A percentile compares a stretch with the other conserved stretches of the same genome.
Evolutionary conservation across 2,329 filamentous ascomycete genomes (phyloP).

Genomic region (Rutstroemia sp.): DNA sequence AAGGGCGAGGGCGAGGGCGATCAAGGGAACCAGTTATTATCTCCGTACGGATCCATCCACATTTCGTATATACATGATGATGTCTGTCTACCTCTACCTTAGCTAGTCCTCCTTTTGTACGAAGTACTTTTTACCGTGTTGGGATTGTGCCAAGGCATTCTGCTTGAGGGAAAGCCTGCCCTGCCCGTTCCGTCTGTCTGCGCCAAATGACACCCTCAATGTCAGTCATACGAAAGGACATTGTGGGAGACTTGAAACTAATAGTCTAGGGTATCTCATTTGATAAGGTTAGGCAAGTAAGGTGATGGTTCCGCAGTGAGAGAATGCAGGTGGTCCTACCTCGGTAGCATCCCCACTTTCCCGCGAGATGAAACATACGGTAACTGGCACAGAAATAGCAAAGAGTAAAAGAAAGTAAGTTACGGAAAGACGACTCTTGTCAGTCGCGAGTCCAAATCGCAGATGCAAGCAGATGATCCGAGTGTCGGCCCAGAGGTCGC

Average conservation of each 20-base stretch:
- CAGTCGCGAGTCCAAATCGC: not conserved
- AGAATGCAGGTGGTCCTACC: not conserved
- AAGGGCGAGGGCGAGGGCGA: no score
- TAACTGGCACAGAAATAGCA: not conserved
- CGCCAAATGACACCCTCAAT: not conserved
- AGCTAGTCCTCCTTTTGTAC: not conserved
- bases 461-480: slow-evolving; percentile 3
- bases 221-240: not conserved
- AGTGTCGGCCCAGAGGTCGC: not conserved
- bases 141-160: no score
- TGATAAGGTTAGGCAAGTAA: not conserved
- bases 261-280: not conserved
- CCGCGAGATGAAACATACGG: slow-evolving; percentile 8
- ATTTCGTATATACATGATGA: no score
- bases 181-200: not conserved
- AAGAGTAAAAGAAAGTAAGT: not conserved
- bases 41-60: no score
- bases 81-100: no score
- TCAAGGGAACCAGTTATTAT: no score
- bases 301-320: not conserved
- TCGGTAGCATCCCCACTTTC: not conserved
- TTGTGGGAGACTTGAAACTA: not conserved
- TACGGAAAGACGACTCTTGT: not conserved
- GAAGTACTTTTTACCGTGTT: not conserved
- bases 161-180: no score